Evolutionary conservation across 768 basidiomycete species (phyloP).

Genomic region (Sarcodon aspratus): DNA sequence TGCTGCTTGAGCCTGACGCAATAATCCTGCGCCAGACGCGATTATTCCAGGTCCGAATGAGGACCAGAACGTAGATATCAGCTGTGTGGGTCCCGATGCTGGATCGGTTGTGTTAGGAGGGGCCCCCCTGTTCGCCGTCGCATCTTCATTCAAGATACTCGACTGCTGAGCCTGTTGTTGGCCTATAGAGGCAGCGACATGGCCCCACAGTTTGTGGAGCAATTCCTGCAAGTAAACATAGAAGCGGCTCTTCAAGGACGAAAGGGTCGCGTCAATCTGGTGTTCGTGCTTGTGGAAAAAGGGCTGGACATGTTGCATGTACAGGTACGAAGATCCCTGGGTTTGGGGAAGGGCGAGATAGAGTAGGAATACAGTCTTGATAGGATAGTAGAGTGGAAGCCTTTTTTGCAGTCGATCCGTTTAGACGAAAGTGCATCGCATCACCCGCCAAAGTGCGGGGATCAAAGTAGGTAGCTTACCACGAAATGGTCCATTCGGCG

Average conservation of each 20-base stretch:
- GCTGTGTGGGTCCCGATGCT: constrained; percentile 51
- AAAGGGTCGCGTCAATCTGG: constrained; percentile 76
- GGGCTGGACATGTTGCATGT: constrained; percentile 68
- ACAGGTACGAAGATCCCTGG: constrained; percentile 79
- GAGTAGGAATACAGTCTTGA: constrained; percentile 79
- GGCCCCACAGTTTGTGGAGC: constrained; percentile 54
- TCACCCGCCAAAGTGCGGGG: constrained; percentile 1
- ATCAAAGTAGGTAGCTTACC: constrained; percentile 30
- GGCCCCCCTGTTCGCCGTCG: constrained; percentile 17
- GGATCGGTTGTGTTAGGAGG: constrained; percentile 41
- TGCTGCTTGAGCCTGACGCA: constrained; percentile 38
- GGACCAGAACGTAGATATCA: constrained; percentile 62
- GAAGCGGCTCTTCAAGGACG: constrained; percentile 43
- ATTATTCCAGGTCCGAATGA: constrained; percentile 66
- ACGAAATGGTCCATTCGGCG: constrained; percentile 80
- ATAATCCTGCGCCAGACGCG: constrained; percentile 52
- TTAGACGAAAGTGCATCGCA: not conserved
- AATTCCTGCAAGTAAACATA: constrained; percentile 59
- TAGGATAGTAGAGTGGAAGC: constrained; percentile 80
- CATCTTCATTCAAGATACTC: constrained; percentile 11
- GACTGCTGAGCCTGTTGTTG: constrained; percentile 20
- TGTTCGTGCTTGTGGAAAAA: constrained; percentile 74
- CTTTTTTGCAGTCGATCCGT: constrained; percentile 24
- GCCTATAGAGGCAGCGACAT: constrained; percentile 37
- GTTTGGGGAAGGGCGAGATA: constrained; percentile 89